Evolutionary conservation across 768 basidiomycete species (phyloP).

Genomic region (Phylloporus scabripes): DNA sequence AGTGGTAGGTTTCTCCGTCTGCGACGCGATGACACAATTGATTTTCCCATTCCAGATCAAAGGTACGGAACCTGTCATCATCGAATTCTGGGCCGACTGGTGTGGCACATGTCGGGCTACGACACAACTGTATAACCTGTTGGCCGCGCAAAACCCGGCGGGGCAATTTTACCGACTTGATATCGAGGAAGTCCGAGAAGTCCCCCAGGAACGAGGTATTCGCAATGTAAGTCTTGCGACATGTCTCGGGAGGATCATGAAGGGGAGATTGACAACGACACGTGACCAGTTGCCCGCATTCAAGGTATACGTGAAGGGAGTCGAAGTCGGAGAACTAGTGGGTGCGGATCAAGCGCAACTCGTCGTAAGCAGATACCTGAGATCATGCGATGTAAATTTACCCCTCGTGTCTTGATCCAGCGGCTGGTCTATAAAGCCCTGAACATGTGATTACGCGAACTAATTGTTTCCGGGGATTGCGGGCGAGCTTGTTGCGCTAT

Average conservation of each 20-base stretch:
- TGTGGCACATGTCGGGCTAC: conserved; percentile 20
- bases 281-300: conserved; percentile 24
- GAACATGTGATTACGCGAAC: conserved; percentile 19
- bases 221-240: conserved; percentile 16
- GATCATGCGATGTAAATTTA: conserved; percentile 15
- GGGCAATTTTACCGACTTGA: conserved; percentile 30
- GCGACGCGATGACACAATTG: conserved; percentile 4
- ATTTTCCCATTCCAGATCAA: conserved; percentile 16
- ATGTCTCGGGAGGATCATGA: conserved; percentile 11
- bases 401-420: conserved; percentile 15
- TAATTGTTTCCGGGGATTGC: conserved; percentile 5
- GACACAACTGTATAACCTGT: conserved; percentile 19
- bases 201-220: conserved; percentile 20
- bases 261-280: conserved; percentile 8
- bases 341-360: conserved; percentile 24
- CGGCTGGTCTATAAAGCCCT: conserved; percentile 27
- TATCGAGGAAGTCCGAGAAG: conserved; percentile 25
- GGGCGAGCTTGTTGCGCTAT: conserved; percentile 2
- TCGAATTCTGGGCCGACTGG: conserved; percentile 32
- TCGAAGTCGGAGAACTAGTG: conserved; percentile 27
- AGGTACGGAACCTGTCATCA: conserved; percentile 19
- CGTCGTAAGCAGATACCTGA: conserved; percentile 12
- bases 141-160: conserved; percentile 24
- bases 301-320: conserved; percentile 29
- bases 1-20: conserved; percentile 12